Evolutionary conservation across 306 rosid genomes (phyloP).

Genomic region (Prinsepia uniflora): DNA sequence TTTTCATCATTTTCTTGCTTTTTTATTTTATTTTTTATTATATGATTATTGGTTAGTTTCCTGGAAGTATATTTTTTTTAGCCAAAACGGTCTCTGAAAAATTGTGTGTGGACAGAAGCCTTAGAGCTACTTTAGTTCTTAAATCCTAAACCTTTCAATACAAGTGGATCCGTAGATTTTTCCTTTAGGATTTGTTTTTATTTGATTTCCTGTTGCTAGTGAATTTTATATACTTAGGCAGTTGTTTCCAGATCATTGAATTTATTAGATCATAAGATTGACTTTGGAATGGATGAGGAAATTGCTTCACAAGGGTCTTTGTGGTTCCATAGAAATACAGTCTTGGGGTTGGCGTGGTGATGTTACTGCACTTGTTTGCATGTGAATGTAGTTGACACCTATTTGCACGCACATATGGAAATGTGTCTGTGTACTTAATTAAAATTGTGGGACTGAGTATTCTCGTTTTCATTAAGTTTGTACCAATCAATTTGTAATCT

Average conservation of each 20-base stretch:
- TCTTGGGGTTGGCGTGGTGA: too few species aligned
- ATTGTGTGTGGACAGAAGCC: too few species aligned
- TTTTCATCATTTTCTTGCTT: neutral
- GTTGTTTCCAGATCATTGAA: neutral
- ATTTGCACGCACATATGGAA: neutral
- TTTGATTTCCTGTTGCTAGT: neutral
- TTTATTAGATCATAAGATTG: neutral
- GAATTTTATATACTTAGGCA: neutral
- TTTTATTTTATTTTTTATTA: neutral
- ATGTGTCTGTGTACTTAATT: neutral
- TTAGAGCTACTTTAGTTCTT: too few species aligned
- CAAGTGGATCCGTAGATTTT: too few species aligned
- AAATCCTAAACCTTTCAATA: too few species aligned
- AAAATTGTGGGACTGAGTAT: neutral
- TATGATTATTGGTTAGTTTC: too few species aligned
- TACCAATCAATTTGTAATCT: neutral
- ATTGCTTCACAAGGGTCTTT: neutral
- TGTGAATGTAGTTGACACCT: neutral
- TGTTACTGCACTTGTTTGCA: neutral
- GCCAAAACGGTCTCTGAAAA: too few species aligned
- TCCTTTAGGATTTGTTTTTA: neutral
- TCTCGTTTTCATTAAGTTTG: neutral
- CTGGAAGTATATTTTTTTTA: neutral
- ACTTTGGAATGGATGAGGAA: neutral
- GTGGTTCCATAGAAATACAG: neutral